Evolutionary conservation across 2,329 filamentous ascomycete species (phyloP).

Genomic region (Chlorencoelia australis): DNA sequence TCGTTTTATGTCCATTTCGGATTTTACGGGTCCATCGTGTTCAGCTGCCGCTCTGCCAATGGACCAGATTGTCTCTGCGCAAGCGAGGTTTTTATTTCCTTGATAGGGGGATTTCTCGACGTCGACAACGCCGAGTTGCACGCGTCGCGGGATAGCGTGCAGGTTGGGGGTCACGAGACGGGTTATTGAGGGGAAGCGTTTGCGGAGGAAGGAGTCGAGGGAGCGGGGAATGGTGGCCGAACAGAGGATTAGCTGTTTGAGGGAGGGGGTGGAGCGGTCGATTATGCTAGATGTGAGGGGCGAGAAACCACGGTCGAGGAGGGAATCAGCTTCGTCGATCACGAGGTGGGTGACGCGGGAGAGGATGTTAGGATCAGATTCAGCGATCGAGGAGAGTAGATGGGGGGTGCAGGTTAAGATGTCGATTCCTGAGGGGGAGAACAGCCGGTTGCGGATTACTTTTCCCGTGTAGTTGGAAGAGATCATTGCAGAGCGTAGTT

Average conservation of each 20-base stretch:
- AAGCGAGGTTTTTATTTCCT: conserved; percentile 86
- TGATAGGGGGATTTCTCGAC: conserved; percentile 86
- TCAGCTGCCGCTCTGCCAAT: conserved; percentile 67
- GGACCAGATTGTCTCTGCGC: conserved; percentile 88
- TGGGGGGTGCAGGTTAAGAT: conserved; percentile 83
- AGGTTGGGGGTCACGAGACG: conserved; percentile 91
- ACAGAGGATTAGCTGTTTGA: conserved; percentile 83
- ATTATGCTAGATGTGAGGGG: conserved; percentile 75
- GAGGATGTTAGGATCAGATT: conserved; percentile 83
- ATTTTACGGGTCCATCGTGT: conserved; percentile 46
- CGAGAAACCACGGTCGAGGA: conserved; percentile 87
- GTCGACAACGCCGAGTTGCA: conserved; percentile 89
- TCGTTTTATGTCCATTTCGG: conserved; percentile 60
- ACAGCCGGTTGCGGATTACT: conserved; percentile 77
- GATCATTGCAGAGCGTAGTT: conserved; percentile 76
- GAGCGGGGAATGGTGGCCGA: conserved; percentile 91
- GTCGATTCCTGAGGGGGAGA: conserved; percentile 72
- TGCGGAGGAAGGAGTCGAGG: conserved; percentile 74
- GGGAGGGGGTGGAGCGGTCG: conserved; percentile 67
- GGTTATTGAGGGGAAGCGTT: conserved; percentile 70
- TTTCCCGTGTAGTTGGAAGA: conserved; percentile 67
- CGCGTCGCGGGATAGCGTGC: conserved; percentile 87
- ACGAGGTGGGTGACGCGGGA: conserved; percentile 85
- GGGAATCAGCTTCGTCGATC: conserved; percentile 90
- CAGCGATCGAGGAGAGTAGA: conserved; percentile 75